phyloP scores from a whole-genome alignment of 2,329 filamentous ascomycete species.

The Alternaria ventricosa region DNA sequence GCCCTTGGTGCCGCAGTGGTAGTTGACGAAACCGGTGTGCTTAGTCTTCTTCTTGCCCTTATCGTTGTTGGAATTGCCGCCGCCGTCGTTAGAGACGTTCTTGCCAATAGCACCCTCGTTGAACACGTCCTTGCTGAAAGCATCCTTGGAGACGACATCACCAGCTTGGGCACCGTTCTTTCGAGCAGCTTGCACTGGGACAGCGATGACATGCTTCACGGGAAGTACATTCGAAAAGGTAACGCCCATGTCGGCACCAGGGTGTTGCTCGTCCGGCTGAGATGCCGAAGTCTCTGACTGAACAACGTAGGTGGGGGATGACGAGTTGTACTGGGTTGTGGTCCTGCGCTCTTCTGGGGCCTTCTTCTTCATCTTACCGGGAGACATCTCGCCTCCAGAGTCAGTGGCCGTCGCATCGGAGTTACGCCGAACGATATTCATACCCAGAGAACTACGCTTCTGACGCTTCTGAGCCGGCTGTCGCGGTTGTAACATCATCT shows the following conservation, averaged over 20 bases:
- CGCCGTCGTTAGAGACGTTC: not conserved
- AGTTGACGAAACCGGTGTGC: not conserved
- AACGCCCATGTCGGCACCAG: not conserved
- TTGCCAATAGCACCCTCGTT: not conserved
- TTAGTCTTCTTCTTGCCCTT: not conserved
- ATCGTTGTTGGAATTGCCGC: no score
- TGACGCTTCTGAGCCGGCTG: not conserved
- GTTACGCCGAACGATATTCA: not conserved
- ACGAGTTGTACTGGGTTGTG: not conserved
- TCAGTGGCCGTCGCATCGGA: not conserved
- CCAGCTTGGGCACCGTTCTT: not conserved
- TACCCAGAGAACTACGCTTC: not conserved
- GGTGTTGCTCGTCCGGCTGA: not conserved
- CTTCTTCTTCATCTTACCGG: not conserved
- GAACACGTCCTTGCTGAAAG: not conserved
- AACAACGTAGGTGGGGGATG: not conserved
- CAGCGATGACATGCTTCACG: not conserved
- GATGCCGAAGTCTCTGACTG: not conserved
- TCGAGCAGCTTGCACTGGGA: not conserved
- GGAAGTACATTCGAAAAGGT: not conserved
- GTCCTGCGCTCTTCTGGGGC: not conserved
- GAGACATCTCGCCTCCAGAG: not conserved
- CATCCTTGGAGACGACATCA: not conserved
- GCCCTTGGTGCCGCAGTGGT: not conserved
- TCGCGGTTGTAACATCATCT: not conserved